phyloP scores from a whole-genome alignment of 78 protist genomes.

The Dictyostelium capitatum region DNA sequence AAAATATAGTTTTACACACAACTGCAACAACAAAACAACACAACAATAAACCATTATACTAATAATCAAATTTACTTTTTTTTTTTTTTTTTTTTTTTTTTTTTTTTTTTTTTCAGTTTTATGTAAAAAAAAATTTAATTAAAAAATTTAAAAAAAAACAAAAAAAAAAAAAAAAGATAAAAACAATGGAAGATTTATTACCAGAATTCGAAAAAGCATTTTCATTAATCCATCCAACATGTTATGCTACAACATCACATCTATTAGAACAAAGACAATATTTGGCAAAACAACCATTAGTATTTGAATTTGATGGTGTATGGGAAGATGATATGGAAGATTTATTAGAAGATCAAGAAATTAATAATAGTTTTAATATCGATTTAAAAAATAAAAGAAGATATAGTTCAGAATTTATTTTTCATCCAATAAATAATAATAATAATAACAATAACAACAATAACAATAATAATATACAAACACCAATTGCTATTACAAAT shows the following conservation, averaged over 20 bases:
- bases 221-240: conserved; percentile 50
- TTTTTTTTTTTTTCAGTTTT: too few relatives aligned
- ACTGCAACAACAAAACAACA: too few relatives aligned
- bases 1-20: too few relatives aligned
- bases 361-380: neutral
- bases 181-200: conserved; percentile 40
- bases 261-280: conserved; percentile 29
- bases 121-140: too few relatives aligned
- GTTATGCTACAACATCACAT: conserved; percentile 39
- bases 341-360: neutral
- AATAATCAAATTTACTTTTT: too few relatives aligned
- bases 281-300: conserved; percentile 31
- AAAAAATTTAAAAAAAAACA: neutral
- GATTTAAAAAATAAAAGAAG: neutral
- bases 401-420: conserved; percentile 9
- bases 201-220: conserved; percentile 44
- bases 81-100: too few relatives aligned
- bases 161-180: neutral
- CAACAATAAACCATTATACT: too few relatives aligned
- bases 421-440: neutral
- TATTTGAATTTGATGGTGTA: conserved; percentile 6
- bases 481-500: too few relatives aligned
- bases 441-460: neutral
- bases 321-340: conserved; percentile 18
- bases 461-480: neutral